Percentiles rank a stretch among this genome's conserved stretches.
phyloP scores from a whole-genome alignment of 2,329 filamentous ascomycete species.

The Aspergillus persii region DNA sequence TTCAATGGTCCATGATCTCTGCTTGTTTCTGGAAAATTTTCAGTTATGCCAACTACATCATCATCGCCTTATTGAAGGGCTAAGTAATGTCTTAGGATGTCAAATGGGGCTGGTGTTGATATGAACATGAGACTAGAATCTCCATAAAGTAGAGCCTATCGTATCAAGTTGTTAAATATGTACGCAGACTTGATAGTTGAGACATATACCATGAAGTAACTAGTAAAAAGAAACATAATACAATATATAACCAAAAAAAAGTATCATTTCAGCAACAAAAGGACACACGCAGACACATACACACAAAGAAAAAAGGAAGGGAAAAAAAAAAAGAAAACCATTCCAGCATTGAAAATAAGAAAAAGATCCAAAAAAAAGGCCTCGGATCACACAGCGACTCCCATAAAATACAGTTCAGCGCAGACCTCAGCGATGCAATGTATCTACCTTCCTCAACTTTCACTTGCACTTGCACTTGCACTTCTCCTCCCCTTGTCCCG shows the following conservation, averaged over 20 bases:
- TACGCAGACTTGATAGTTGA: background rate
- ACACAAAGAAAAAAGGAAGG: slow-evolving; percentile 7
- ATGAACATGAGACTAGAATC: too few species aligned
- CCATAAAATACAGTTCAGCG: slow-evolving; percentile 26
- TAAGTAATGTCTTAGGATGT: too few species aligned
- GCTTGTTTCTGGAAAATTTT: too few species aligned
- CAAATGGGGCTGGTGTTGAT: too few species aligned
- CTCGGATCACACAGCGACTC: slow-evolving; percentile 19
- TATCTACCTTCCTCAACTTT: slow-evolving; percentile 18
- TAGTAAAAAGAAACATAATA: background rate
- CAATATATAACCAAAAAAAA: background rate
- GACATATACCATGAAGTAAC: background rate
- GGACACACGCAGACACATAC: background rate
- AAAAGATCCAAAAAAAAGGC: slow-evolving; percentile 11
- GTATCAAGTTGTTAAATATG: too few species aligned
- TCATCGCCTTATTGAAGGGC: too few species aligned
- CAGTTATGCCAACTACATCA: too few species aligned
- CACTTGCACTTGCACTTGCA: background rate
- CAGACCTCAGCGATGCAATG: slow-evolving; percentile 21
- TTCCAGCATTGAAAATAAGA: slow-evolving; percentile 18
- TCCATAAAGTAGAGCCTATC: too few species aligned
- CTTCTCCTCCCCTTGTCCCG: background rate
- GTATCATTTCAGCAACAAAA: background rate
- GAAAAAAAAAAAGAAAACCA: slow-evolving; percentile 10
- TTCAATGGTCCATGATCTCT: too few species aligned